Evolutionary conservation across 2,329 filamentous ascomycete genomes (phyloP), one percentile per base, ranked within the genome.

Genomic region (Aspergillus brunneoviolaceus): DNA sequence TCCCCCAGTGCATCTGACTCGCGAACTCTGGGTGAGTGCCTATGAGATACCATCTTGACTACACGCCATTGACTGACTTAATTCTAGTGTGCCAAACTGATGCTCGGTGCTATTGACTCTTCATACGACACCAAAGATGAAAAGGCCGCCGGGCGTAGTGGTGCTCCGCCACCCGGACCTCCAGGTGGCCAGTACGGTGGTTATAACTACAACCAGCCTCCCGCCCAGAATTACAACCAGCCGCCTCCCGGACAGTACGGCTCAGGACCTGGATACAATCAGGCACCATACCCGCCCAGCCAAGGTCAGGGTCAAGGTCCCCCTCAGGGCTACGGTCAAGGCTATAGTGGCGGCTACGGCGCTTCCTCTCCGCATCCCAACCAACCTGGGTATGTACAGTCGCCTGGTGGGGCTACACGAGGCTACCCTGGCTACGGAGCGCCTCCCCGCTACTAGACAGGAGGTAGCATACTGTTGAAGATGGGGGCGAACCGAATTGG

Each of bases 111-210:
- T 42, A 87, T 89, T 69, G 87, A 89, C 68, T 79, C 82, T 25
- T 85, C 84, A 21, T 89, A 89, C 65, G 86, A 89, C 65, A 82
- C 80, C 66, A 86, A 88, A 72, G 86, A 89, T 64, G 87, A 89
- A 73, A 85, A 85, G 72, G 72, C 74, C 5, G 77, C 77, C 63
- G 73, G 73, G 25, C 72, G 73, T 25, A 61, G 62, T 45, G 71
- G 67, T 56, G 63, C 67, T 19, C 27, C 57, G 6, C 50, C 65
- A 45, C 60, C 63, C 47, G 60, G 60, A 16, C 73, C 74, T 57
- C 69, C 72, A 29, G 69, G 73, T 35, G 75, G 76, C 21, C 73
- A 74, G 48, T 77, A 78, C 58, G 75, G 76, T 49, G 74, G 65
- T 14, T 71, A 68, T 35, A 66, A 63, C 16, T 65, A 67, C 45